Conservation (phyloP, 305 asterid species). For the Lippia alba region DNA sequence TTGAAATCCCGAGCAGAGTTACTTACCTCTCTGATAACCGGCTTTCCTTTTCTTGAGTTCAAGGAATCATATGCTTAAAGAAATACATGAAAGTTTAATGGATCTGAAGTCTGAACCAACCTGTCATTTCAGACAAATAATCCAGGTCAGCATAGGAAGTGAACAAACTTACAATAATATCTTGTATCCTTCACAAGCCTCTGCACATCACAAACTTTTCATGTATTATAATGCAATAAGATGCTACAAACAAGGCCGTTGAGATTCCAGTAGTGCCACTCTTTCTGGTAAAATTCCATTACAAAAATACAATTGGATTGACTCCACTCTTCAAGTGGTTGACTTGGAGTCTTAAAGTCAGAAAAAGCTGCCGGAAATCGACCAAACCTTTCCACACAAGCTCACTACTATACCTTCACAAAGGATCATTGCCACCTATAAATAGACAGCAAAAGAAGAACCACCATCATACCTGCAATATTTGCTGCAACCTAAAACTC, state of each 20-base stretch:
- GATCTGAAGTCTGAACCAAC: conserved; percentile 15
- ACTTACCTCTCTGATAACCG: neutral
- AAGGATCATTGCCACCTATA: conserved; percentile 11
- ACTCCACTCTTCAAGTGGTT: conserved; percentile 32
- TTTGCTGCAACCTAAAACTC: neutral
- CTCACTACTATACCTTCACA: neutral
- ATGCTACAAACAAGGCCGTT: neutral
- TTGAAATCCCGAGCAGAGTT: conserved; percentile 1
- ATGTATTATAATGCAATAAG: neutral
- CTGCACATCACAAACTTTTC: neutral
- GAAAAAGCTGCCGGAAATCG: conserved; percentile 20
- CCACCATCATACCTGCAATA: conserved; percentile 1
- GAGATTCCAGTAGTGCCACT: neutral
- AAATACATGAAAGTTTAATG: conserved; percentile 22
- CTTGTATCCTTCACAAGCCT: conserved; percentile 5
- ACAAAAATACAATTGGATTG: conserved; percentile 27
- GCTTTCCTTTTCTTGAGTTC: conserved; percentile 17
- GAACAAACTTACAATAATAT: neutral
- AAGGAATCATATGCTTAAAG: conserved; percentile 12
- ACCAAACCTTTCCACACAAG: conserved; percentile 12
- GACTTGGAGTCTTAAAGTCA: conserved; percentile 32
- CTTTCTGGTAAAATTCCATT: neutral
- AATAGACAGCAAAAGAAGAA: conserved; percentile 28
- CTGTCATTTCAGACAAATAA: conserved; percentile 31
- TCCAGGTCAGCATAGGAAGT: neutral